Base-by-base conservation (phyloP, 1,139 yeast genomes). In the Candida sp. region DNA sequence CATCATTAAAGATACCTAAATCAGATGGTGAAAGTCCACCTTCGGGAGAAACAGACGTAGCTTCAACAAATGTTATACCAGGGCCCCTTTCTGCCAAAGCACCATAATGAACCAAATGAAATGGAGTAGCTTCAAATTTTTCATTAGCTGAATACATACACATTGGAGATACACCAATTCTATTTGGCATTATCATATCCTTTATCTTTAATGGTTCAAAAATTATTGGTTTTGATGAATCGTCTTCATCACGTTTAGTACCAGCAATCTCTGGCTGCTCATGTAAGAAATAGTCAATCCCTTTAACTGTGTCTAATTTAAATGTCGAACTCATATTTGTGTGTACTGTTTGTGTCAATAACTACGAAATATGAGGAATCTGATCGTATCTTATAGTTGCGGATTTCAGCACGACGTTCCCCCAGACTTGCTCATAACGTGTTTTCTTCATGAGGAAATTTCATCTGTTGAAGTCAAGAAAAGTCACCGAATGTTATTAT, bases 81-180 rank as follows among this genome's bases (percentile, higher is more conserved):
- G 82, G 73, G 2, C 83, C 83, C 43, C 80, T 61, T 5, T 60
- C 39, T 0, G 75, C 65, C 33, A 70, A 56, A 0, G 65, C 53
- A 5, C 74, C 75, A 51, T 77, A 77, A 46, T 76, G 80, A 7
- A 65, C 57, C 30, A 60, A 46, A 49, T 77, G 82, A 61, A 68
- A 79, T 21, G 66, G 73, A 0, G 75, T 77, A 3, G 70, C 63
- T 23, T 59, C 56, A 3, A 70, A 69, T 34, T 68, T 55, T n/a
- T 53, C 46, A 22, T 33, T 39, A 4, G 77, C 68, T 1, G 81
- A 67, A 57, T 79, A 79, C 45, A 67, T 75, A 52, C 82, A 75
- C 84, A 81, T 79, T 33, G 86, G 85, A 1, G 84, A 70, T n/a
- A 80, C 81, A 11, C 76, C 79, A 5, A 79, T 55, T 47, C 83